Conservation (phyloP, 1,139 yeast genomes). For the Hanseniaspora gamundiae region DNA sequence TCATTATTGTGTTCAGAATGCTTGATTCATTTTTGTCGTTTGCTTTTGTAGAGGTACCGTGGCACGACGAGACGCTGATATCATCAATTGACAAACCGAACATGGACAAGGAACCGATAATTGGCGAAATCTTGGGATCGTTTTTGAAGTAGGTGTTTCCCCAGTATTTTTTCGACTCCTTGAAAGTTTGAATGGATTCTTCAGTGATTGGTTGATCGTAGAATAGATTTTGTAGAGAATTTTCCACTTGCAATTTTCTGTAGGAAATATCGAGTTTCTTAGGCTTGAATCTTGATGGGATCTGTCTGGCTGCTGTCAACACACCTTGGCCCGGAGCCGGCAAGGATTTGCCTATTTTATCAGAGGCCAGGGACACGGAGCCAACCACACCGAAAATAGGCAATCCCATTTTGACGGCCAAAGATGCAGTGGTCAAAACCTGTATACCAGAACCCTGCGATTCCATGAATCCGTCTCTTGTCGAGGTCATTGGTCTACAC, state of each 20-base stretch:
- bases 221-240: conserved; percentile 41
- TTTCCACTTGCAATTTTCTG: conserved; percentile 75
- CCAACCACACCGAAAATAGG: conserved; percentile 90
- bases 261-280: conserved; percentile 71
- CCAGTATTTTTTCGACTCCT: conserved; percentile 49
- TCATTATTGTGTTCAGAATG: conserved; percentile 74
- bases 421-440: conserved; percentile 79
- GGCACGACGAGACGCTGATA: conserved; percentile 87
- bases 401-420: conserved; percentile 89
- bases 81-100: conserved; percentile 82
- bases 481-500: conserved; percentile 90
- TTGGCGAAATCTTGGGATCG: conserved; percentile 83
- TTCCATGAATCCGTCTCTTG: conserved; percentile 93
- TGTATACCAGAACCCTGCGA: conserved; percentile 96
- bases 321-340: conserved; percentile 99
- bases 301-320: conserved; percentile 85
- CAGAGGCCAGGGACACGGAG: conserved; percentile 84
- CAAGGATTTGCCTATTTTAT: conserved; percentile 89
- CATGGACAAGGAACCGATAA: conserved; percentile 86
- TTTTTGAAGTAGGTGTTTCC: conserved; percentile 80
- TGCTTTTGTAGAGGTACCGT: conserved; percentile 92
- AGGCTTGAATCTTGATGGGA: conserved; percentile 56
- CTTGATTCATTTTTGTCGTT: conserved; percentile 90
- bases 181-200: conserved; percentile 32
- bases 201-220: conserved; percentile 21